Base-by-base conservation (phyloP, 2,329 filamentous ascomycete genomes). In the Chrysoporthe puriensis region DNA sequence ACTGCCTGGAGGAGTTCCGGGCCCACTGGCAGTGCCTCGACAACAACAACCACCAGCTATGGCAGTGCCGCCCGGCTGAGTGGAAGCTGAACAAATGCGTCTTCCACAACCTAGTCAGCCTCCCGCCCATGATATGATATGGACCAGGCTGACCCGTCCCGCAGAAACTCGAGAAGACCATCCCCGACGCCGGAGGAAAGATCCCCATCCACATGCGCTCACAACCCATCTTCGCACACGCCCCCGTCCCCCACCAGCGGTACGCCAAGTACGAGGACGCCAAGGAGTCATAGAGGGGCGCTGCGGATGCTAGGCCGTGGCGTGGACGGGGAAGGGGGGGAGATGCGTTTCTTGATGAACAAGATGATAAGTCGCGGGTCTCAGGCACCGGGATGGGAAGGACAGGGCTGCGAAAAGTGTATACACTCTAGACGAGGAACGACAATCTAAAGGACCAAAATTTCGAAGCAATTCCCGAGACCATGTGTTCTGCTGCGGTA, bases 21-120 rank as follows among this genome's bases (percentile, higher is more conserved):
- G 87, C 88, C 76, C 96, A 99, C 84, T 99, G 94, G 94, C 86
- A 93, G 76, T 99, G 96, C 77, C 86, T 99, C 68, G 96, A 99
- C 77, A 91, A 97, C 83, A 94, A 96, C 84, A 99, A 99, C 85
- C 96, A 99, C 77, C 93, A 97, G 82, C 84, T 98, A 69, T 99
- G 93, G 91, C 93, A 98, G 77, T 99, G 96, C 84, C 89, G 96
- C 75, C 90, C 89, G 76, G 85, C 87, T 71, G 96, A 99, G 85
- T 90, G 93, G 88, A 90, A 90, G 78, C 84, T 99, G 75, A 99
- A 97, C 86, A 91, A 90, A 83, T 99, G 96, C 81, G 94, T 97
- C 61, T 98, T 92, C 78, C 91, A 97, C 73, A 98, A 97, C 79
- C 81, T 99, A 84, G 96, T 99, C 85, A 70, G 91, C 85, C 36